Base-by-base conservation (phyloP, 768 basidiomycete genomes). In the Termitomyces sp. region DNA sequence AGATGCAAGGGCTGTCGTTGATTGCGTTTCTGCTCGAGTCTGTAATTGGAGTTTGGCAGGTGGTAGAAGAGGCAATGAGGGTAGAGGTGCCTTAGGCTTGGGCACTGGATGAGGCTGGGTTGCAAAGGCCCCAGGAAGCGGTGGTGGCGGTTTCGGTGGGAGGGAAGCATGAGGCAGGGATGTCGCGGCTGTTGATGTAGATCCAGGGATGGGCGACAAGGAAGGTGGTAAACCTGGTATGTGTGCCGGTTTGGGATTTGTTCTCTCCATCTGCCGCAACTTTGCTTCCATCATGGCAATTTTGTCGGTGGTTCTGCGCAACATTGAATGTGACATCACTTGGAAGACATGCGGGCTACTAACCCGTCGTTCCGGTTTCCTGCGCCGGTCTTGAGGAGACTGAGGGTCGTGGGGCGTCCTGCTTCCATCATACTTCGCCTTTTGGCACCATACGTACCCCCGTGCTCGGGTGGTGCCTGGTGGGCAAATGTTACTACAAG, bases 241-340 rank as follows among this genome's bases (percentile, higher is more conserved):
- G 18, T 54, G 31, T 52, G 42, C 23, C 13, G 57, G 61, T 29
- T 62, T 66, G 12, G 69, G 71, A 46, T 70, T 69, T 25, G 69
- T 68, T 46, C 69, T 66, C 62, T 85, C 83, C 81, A 97, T 84
- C 58, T 91, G 83, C 16, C 85, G 81, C 22, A 99, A 76, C 70
- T 99, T 99, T 2, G 96, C 96, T 71, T 99, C 97, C 80, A 98
- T 89, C 64, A 88, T 82, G 7, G 94, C 94, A 61, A 99, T 99
- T 72, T 98, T 97, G 62, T 85, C 86, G 41, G 80, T 74, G 2
- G 91, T 94, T 47, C 91, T 95, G 63, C 53, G 60, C 12, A 18
- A 18, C 12, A 43, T 63, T 63, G 27, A 7, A 53, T 47, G 35
- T 18, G 9, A 18, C 9, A 38, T 44, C n/a, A 60, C 56, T 23